Percentiles rank a stretch among this genome's conserved stretches.
Evolutionary conservation across 2,329 filamentous ascomycete genomes (phyloP).

Genomic region (Penicillium brasilianum): DNA sequence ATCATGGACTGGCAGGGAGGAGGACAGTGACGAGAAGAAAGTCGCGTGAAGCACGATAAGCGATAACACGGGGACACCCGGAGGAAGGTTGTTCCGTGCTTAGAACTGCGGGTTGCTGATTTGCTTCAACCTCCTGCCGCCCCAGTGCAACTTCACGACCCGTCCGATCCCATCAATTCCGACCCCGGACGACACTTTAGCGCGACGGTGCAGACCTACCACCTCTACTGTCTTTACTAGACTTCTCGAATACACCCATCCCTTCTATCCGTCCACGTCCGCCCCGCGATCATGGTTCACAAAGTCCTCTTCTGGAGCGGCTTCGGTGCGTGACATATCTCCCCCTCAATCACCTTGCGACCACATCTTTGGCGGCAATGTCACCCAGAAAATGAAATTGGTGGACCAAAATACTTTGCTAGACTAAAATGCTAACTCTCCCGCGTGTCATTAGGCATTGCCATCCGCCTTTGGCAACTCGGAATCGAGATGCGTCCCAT

Average conservation of each 20-base stretch:
- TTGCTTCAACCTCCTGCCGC: conserved; percentile 39
- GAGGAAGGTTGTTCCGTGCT: conserved; percentile 31
- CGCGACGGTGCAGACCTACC: conserved; percentile 14
- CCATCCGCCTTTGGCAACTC: conserved; percentile 92
- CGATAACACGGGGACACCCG: conserved; percentile 24
- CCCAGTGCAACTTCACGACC: conserved; percentile 34
- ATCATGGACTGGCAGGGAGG: conserved; percentile 33
- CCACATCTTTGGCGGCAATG: neutral
- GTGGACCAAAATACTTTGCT: neutral
- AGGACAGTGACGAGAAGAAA: conserved; percentile 16
- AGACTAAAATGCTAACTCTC: conserved; percentile 18
- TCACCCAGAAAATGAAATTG: neutral
- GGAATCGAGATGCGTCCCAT: conserved; percentile 98
- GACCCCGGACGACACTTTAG: conserved; percentile 22
- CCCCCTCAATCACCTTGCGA: conserved; percentile 3
- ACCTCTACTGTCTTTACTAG: conserved; percentile 11
- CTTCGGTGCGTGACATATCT: conserved; percentile 72
- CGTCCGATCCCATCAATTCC: conserved; percentile 24
- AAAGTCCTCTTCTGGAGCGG: conserved; percentile 64
- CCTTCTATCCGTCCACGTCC: conserved; percentile 29
- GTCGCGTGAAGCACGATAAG: conserved; percentile 28
- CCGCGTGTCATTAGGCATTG: conserved; percentile 68
- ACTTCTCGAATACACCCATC: conserved; percentile 9
- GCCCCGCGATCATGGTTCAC: conserved; percentile 50
- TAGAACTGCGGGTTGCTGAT: conserved; percentile 44